A percentile compares a stretch with the other conserved stretches of the same genome.
Evolutionary conservation across 108 stramenopile genomes (phyloP).

Genomic region (Cyclotella cryptica): DNA sequence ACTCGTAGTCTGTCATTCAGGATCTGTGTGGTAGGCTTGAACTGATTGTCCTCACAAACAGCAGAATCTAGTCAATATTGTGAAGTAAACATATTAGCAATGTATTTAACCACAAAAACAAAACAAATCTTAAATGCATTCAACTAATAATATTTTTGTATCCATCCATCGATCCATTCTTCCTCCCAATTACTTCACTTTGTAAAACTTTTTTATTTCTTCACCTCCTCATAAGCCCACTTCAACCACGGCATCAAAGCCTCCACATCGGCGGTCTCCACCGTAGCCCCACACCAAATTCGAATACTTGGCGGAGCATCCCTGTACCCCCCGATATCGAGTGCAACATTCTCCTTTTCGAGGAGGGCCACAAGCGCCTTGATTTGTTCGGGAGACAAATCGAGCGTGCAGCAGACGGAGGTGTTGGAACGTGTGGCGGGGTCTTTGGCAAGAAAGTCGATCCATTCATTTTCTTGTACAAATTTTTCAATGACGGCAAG

Average conservation of each 20-base stretch:
- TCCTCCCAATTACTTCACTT: too few species aligned
- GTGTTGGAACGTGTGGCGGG: conserved; percentile 95
- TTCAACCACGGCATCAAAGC: conserved; percentile 98
- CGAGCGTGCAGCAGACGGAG: conserved; percentile 96
- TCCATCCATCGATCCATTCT: too few species aligned
- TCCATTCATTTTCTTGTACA: conserved; percentile 95
- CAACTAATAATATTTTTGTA: too few species aligned
- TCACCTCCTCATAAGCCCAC: conserved; percentile 95
- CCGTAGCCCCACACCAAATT: conserved; percentile 99
- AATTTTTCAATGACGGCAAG: conserved; percentile 92
- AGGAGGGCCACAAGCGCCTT: conserved; percentile 94
- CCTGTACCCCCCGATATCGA: conserved; percentile 99
- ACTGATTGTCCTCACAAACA: too few species aligned
- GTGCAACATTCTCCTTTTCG: conserved; percentile 94
- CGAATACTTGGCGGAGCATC: conserved; percentile 99
- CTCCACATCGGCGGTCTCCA: conserved; percentile 96
- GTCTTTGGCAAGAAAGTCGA: conserved; percentile 96
- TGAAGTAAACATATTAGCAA: too few species aligned
- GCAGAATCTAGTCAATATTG: too few species aligned
- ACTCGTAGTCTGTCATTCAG: too few species aligned
- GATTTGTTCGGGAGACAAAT: conserved; percentile 92
- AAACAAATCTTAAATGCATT: too few species aligned
- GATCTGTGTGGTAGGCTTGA: too few species aligned
- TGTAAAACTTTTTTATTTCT: conserved; percentile 42
- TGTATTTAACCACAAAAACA: too few species aligned